phyloP scores from a whole-genome alignment of 768 basidiomycete species.

The Serendipita vermifera region DNA sequence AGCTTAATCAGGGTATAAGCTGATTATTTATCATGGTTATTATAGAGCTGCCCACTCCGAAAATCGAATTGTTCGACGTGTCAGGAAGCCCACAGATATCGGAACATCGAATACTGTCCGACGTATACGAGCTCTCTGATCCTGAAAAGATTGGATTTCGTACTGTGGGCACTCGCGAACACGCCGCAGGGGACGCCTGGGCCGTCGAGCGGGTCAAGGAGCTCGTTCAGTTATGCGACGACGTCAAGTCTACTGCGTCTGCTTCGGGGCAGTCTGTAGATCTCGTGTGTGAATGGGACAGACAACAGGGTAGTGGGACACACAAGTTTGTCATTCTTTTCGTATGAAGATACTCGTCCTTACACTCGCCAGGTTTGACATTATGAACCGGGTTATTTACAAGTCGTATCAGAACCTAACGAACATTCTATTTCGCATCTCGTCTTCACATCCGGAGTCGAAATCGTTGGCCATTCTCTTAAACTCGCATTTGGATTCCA shows the following conservation, averaged over 20 bases:
- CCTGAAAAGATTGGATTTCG: conserved; percentile 80
- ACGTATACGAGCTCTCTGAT: conserved; percentile 18
- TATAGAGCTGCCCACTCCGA: conserved; percentile 11
- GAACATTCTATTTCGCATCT: conserved; percentile 80
- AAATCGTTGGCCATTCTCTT: conserved; percentile 78
- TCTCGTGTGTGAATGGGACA: conserved; percentile 85
- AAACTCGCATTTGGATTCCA: conserved; percentile 83
- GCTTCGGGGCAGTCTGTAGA: conserved; percentile 29
- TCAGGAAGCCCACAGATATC: conserved; percentile 15
- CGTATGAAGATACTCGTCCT: background rate
- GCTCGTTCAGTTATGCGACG: conserved; percentile 50
- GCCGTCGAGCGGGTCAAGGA: conserved; percentile 54
- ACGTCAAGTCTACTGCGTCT: conserved; percentile 24
- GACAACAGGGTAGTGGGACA: conserved; percentile 75
- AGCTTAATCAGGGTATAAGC: background rate
- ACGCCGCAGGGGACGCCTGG: conserved; percentile 74
- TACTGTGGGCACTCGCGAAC: conserved; percentile 82
- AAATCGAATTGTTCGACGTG: background rate
- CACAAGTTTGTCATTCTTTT: conserved; percentile 50
- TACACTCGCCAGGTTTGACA: conserved; percentile 57
- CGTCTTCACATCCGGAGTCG: conserved; percentile 53
- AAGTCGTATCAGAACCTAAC: conserved; percentile 79
- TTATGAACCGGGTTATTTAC: conserved; percentile 72
- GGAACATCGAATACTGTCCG: conserved; percentile 19
- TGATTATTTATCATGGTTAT: background rate